Conservation (phyloP, 2,329 filamentous ascomycete genomes). For the Colletotrichum sp. region DNA sequence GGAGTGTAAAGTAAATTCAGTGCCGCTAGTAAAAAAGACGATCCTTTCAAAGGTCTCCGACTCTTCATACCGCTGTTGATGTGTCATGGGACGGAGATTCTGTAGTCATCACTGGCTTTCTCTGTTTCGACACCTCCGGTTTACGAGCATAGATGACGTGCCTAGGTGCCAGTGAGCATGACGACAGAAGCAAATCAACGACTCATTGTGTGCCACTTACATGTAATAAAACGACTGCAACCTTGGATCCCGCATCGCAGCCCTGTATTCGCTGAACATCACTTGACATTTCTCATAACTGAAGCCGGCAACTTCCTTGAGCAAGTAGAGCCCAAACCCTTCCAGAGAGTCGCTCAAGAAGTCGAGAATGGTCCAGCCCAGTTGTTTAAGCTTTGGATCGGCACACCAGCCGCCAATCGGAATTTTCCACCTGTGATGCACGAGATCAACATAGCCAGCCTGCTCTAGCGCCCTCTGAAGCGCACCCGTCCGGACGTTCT, state of each 20-base stretch:
- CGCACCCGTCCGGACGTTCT: conserved; percentile 23
- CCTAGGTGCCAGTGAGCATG: not conserved
- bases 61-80: not conserved
- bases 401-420: conserved; percentile 21
- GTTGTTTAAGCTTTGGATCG: conserved; percentile 11
- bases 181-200: not conserved
- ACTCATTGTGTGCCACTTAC: not conserved
- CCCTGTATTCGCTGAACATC: conserved; percentile 27
- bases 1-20: too few relatives aligned
- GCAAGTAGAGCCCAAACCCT: conserved; percentile 29
- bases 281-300: conserved; percentile 26
- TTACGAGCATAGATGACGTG: not conserved
- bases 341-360: conserved; percentile 28
- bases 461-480: conserved; percentile 25
- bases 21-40: not conserved
- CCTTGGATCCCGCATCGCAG: not conserved
- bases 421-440: conserved; percentile 17
- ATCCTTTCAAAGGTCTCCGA: not conserved
- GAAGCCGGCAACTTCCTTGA: conserved; percentile 33
- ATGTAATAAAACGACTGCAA: not conserved
- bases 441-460: conserved; percentile 26
- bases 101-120: too few relatives aligned
- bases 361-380: conserved; percentile 23
- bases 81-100: not conserved
- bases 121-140: not conserved